These are phyloP conservation scores for Tolypocladium album DNA, from an alignment of 2,329 filamentous ascomycete genomes.

Conservation along the genomic window DNA sequence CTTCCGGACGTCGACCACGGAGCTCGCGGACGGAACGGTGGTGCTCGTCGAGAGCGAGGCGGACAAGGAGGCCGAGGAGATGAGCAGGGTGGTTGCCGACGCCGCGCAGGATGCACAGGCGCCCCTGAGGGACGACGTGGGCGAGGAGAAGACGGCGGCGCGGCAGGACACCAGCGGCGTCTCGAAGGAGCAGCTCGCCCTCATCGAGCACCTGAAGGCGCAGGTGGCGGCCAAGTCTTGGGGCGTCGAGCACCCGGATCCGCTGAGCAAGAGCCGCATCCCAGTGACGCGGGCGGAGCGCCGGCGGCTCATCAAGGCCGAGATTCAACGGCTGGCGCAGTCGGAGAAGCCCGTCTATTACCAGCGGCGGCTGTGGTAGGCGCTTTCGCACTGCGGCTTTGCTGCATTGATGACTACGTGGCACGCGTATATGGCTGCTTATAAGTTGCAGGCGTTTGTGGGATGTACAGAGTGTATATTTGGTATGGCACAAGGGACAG, in stretches of 20 bases:
- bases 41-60: slow-evolving; percentile 27
- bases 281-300: slow-evolving; percentile 42
- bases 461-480: background rate
- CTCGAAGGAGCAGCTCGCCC: slow-evolving; percentile 16
- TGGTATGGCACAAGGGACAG: background rate
- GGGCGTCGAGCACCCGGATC: slow-evolving; percentile 23
- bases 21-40: slow-evolving; percentile 35
- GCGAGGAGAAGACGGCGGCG: background rate
- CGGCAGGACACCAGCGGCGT: slow-evolving; percentile 7
- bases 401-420: background rate
- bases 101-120: slow-evolving; percentile 12
- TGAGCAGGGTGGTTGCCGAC: slow-evolving; percentile 15
- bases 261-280: slow-evolving; percentile 27
- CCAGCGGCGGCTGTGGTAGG: slow-evolving; percentile 42
- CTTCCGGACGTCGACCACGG: slow-evolving; percentile 33
- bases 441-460: background rate
- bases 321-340: slow-evolving; percentile 38
- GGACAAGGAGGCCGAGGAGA: slow-evolving; percentile 15
- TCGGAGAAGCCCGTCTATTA: slow-evolving; percentile 37
- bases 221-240: slow-evolving; percentile 21
- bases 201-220: slow-evolving; percentile 19
- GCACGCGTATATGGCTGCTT: background rate
- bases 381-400: slow-evolving; percentile 10
- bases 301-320: slow-evolving; percentile 46
- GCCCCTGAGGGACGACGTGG: background rate